Percentiles rank a stretch among this genome's conserved stretches.
phyloP scores from a whole-genome alignment of 106 monocot genomes.

The Chionographis japonica region DNA sequence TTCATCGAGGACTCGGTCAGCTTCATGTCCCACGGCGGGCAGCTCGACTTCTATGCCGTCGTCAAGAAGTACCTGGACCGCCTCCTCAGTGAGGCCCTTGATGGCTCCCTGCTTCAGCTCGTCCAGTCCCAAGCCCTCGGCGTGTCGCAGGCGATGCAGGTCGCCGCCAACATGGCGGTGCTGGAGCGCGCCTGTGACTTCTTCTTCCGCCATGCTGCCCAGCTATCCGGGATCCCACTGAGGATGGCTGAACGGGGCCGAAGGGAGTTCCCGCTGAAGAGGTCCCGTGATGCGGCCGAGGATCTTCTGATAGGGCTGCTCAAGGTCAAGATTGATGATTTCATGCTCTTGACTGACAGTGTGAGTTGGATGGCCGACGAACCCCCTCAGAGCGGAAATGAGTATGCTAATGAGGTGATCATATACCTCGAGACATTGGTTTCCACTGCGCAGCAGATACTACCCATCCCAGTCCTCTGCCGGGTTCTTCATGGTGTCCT shows the following conservation, averaged over 20 bases:
- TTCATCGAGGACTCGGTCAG: constrained; percentile 94
- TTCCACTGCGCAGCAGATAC: constrained; percentile 72
- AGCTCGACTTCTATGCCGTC: constrained; percentile 66
- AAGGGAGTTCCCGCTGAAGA: constrained; percentile 75
- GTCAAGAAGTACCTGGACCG: constrained; percentile 88
- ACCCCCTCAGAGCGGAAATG: constrained; percentile 60
- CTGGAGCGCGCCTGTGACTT: constrained; percentile 93
- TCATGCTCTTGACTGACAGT: constrained; percentile 60
- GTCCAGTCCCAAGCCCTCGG: constrained; percentile 50
- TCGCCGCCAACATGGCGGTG: constrained; percentile 87
- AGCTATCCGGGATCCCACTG: constrained; percentile 74
- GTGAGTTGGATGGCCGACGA: constrained; percentile 85
- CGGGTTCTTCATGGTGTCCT: constrained; percentile 66
- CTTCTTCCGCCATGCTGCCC: constrained; percentile 88
- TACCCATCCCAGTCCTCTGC: constrained; percentile 56
- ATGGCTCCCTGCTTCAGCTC: constrained; percentile 63
- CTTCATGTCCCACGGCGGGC: constrained; percentile 93
- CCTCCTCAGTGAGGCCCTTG: constrained; percentile 67
- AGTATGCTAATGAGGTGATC: constrained; percentile 84
- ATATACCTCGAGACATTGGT: constrained; percentile 87
- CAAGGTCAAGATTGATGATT: constrained; percentile 72
- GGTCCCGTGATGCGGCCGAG: constrained; percentile 72
- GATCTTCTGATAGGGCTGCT: constrained; percentile 56
- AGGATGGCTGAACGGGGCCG: constrained; percentile 58
- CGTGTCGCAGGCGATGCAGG: constrained; percentile 94